phyloP scores from a whole-genome alignment of 2,329 filamentous ascomycete species.

The Emydomyces testavorans region DNA sequence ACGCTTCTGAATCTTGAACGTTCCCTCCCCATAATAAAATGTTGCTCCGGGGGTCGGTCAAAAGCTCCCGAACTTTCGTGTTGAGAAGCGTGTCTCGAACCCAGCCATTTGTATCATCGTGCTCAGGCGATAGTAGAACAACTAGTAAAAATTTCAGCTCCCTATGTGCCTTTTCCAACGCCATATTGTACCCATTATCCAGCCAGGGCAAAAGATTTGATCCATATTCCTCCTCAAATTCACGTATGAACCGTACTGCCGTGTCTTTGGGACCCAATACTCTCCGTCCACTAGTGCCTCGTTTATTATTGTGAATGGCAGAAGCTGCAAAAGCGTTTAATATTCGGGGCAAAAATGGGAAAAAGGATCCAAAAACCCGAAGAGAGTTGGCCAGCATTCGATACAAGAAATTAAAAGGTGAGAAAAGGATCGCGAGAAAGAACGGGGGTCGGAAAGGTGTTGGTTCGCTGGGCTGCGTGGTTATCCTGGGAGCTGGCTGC shows the following conservation, averaged over 20 bases:
- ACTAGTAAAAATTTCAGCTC: constrained; percentile 89
- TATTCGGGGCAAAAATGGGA: constrained; percentile 65
- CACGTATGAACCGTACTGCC: constrained; percentile 74
- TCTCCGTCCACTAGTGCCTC: constrained; percentile 57
- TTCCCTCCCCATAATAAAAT: constrained; percentile 88
- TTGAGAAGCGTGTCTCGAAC: constrained; percentile 70
- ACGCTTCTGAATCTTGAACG: constrained; percentile 84
- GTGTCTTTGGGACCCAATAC: constrained; percentile 76
- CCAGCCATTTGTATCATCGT: constrained; percentile 80
- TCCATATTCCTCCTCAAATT: constrained; percentile 92
- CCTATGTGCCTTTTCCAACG: constrained; percentile 77
- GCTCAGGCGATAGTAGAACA: constrained; percentile 77
- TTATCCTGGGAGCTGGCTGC: constrained; percentile 71
- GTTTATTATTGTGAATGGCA: constrained; percentile 35
- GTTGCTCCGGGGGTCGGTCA: constrained; percentile 64
- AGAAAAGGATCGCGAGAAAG: constrained; percentile 63
- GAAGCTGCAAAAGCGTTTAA: constrained; percentile 40
- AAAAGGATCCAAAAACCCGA: constrained; percentile 61
- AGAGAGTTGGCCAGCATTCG: constrained; percentile 55
- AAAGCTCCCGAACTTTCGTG: constrained; percentile 58
- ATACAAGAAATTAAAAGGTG: constrained; percentile 71
- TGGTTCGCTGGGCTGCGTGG: constrained; percentile 58
- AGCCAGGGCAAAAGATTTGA: constrained; percentile 56
- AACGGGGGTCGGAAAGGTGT: constrained; percentile 60
- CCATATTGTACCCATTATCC: constrained; percentile 83